phyloP scores from a whole-genome alignment of 2,329 filamentous ascomycete species.

The Trichoderma sp. region DNA sequence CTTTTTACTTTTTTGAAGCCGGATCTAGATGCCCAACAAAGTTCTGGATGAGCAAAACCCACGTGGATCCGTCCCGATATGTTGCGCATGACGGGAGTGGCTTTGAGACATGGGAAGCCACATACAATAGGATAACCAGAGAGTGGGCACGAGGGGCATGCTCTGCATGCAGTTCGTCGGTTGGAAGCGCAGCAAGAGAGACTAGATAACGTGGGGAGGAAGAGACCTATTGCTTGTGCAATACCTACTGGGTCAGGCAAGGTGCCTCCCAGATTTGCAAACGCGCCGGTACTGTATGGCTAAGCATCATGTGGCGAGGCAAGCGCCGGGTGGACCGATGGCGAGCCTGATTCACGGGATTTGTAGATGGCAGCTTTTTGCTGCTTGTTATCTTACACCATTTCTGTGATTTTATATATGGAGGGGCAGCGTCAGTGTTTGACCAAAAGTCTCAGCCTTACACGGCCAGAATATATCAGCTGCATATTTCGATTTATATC shows the following conservation, averaged over 20 bases:
- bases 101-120: constrained; percentile 26
- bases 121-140: constrained; percentile 33
- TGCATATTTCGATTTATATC: not conserved
- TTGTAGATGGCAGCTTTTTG: not conserved
- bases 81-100: constrained; percentile 20
- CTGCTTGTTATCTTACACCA: not conserved
- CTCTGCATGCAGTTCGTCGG: constrained; percentile 37
- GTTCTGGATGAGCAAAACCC: constrained; percentile 1
- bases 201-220: constrained; percentile 32
- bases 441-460: not conserved
- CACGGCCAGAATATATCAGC: not conserved
- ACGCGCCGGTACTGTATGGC: not conserved
- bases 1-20: constrained; percentile 31
- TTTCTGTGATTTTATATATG: not conserved
- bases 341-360: not conserved
- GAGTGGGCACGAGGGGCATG: constrained; percentile 37
- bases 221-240: constrained; percentile 33
- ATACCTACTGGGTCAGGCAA: not conserved
- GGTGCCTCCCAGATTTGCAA: constrained; percentile 19
- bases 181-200: constrained; percentile 24
- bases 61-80: constrained; percentile 12
- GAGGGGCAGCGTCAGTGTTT: not conserved
- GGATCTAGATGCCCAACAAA: not conserved
- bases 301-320: constrained; percentile 13
- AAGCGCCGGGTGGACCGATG: constrained; percentile 3